Percentiles rank a stretch among this genome's conserved stretches.
Evolutionary conservation across 2,329 filamentous ascomycete genomes (phyloP).

Genomic region (Cladosporium colombiae): DNA sequence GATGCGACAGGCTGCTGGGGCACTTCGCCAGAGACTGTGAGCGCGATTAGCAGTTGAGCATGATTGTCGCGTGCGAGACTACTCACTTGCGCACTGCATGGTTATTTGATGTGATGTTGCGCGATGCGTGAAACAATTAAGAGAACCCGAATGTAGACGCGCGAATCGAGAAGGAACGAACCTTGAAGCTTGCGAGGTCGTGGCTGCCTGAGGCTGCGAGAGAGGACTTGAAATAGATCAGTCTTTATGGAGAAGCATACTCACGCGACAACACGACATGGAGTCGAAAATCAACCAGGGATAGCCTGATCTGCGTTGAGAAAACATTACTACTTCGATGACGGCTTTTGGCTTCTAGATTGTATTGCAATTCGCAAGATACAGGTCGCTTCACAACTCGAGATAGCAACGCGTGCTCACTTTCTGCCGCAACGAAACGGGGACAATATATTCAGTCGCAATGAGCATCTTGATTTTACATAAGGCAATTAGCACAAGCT

Average conservation of each 20-base stretch:
- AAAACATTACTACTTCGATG: neutral
- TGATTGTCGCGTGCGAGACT: neutral
- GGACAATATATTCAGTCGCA: neutral
- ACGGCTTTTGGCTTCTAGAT: neutral
- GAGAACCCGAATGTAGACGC: neutral
- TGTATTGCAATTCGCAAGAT: neutral
- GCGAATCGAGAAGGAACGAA: neutral
- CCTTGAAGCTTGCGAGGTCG: neutral
- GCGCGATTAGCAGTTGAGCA: constrained; percentile 23
- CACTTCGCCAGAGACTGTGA: constrained; percentile 88
- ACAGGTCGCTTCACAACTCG: neutral
- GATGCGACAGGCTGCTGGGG: constrained; percentile 94
- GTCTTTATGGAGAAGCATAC: neutral
- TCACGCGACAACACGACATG: neutral
- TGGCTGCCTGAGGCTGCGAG: neutral
- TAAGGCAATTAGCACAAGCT: neutral
- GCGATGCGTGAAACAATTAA: neutral
- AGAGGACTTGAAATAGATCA: neutral
- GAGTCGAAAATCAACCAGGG: neutral
- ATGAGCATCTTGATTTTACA: neutral
- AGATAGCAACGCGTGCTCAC: neutral
- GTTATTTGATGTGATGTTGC: constrained; percentile 16
- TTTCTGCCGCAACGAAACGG: neutral
- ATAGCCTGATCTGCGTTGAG: neutral
- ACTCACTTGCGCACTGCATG: constrained; percentile 45